Evolutionary conservation across 2,329 filamentous ascomycete genomes (phyloP).

Genomic region (Allantophomopsis lycopodina): DNA sequence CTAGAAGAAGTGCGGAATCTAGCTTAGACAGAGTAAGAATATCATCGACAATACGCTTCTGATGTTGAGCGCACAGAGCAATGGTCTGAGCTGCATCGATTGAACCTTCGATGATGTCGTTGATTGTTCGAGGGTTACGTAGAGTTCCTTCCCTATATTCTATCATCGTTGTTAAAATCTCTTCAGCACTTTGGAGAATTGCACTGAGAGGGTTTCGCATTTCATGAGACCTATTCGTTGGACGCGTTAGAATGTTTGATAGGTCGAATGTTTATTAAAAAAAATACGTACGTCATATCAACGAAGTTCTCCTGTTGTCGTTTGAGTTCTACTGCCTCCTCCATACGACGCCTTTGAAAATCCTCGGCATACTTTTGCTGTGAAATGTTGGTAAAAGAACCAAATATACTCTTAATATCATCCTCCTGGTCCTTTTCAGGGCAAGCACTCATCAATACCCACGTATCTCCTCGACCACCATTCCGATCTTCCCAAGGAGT

Average conservation of each 20-base stretch:
- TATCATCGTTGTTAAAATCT: slow-evolving; percentile 40
- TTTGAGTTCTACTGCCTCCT: slow-evolving; percentile 73
- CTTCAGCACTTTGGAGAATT: slow-evolving; percentile 64
- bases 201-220: slow-evolving; percentile 67
- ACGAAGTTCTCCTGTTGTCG: slow-evolving; percentile 59
- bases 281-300: slow-evolving; percentile 44
- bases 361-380: slow-evolving; percentile 76
- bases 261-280: too few relatives aligned
- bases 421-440: slow-evolving; percentile 54
- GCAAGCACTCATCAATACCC: slow-evolving; percentile 66
- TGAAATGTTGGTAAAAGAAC: slow-evolving; percentile 74
- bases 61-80: slow-evolving; percentile 61
- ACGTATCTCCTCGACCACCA: slow-evolving; percentile 50
- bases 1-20: slow-evolving; percentile 55
- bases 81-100: slow-evolving; percentile 74
- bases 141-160: slow-evolving; percentile 24
- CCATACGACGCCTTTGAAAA: slow-evolving; percentile 61
- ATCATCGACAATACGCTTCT: slow-evolving; percentile 61
- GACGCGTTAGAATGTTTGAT: too few relatives aligned
- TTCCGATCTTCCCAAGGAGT: slow-evolving; percentile 46
- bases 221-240: too few relatives aligned
- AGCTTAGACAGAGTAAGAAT: slow-evolving; percentile 61
- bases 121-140: too few relatives aligned
- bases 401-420: slow-evolving; percentile 60
- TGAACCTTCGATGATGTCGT: slow-evolving; percentile 35